Evolutionary conservation across 352 stramenopile genomes (phyloP), one percentile per base, ranked within the genome.

Genomic region (Phytophthora ramorum): DNA sequence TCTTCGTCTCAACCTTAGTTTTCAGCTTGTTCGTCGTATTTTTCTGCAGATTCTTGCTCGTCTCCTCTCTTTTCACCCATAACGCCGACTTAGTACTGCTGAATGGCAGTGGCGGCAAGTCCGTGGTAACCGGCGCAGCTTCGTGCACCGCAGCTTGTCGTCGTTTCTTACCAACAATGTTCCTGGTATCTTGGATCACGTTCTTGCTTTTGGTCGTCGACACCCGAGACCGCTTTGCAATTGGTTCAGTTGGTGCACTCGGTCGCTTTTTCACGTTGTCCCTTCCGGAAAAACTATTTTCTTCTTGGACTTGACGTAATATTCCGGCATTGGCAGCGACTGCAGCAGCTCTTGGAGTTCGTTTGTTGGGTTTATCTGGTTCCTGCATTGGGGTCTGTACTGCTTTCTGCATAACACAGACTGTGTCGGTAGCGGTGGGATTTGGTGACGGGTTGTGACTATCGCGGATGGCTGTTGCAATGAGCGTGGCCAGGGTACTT

Each of bases 41-140:
- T 37, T 54, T 55, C 32, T 30, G n/a, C 44, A 43, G 55, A n/a
- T 10, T n/a, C 32, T 45, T 57, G 28, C 12, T 46, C 32, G 59
- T 65, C 7, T 32, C 6, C 12, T 50, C 47, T 5, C 12, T 22
- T 45, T 66, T 76, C 35, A 40, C 30, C n/a, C 16, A 14, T 7
- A 54, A 7, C 10, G 63, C 12, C 1, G 56, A 38, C 0, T 24
- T 16, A 12, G 37, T 20, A 4, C 9, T 72, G 6, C 65, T 73
- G 32, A 81, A 78, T 3, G 73, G 69, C 30, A 81, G 62, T 3
- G 66, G 66, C 2, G 66, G 69, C 4, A 76, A 30, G 17, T 81
- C 55, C 10, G 61, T 66, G 19, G 76, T 79, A 30, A 77, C 67
- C 5, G 66, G 66, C 1, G 66, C 56, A 26, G 58, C 38, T 45